Base-by-base conservation (phyloP, 2,329 filamentous ascomycete genomes). In the Xylariaceae sp. region DNA sequence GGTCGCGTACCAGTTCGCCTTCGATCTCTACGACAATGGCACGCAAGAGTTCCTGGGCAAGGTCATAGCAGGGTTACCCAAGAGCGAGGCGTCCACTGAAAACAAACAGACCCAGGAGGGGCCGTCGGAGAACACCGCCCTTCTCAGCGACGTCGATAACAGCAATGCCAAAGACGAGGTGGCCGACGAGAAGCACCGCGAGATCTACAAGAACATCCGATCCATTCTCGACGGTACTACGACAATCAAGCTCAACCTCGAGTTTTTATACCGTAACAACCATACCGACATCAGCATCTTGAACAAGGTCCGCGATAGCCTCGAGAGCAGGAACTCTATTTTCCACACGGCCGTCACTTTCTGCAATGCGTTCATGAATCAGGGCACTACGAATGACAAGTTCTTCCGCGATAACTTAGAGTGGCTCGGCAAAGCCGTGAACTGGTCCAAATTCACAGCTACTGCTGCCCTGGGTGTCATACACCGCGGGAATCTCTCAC, bases 361-460 rank as follows among this genome's bases (percentile, higher is more conserved):
- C 57, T 92, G 90, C 58, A 97, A 97, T 56, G 92, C 89, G 9
- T 97, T 98, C 62, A 98, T 98, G 92, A 94, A 98, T 61, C 89
- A 94, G 38, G 94, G 92, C 43, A 98, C 92, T 1, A 96, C 90
- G 0, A 92, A 95, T 55, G 92, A 98, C 67, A 94, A 90, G 57
- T 98, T 98, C 69, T 97, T 98, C 78, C 79, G 94, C 6, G 88
- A 97, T 58, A 98, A 98, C 60, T 68, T 98, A 16, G 92, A 98
- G 51, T 98, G 92, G 92, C 69, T 98, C 3, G 89, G 90, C 44
- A 98, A 97, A 70, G 92, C 92, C 17, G 88, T 97, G 33, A 98
- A 98, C 69, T 98, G 92, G 92, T 96, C 89, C 45, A 98, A 98
- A 62, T 98, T 98, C 62, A 96, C 92, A 1, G 92, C 92, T 11